phyloP scores from a whole-genome alignment of 2,329 filamentous ascomycete genomes.

The Pyrenophora graminea region DNA sequence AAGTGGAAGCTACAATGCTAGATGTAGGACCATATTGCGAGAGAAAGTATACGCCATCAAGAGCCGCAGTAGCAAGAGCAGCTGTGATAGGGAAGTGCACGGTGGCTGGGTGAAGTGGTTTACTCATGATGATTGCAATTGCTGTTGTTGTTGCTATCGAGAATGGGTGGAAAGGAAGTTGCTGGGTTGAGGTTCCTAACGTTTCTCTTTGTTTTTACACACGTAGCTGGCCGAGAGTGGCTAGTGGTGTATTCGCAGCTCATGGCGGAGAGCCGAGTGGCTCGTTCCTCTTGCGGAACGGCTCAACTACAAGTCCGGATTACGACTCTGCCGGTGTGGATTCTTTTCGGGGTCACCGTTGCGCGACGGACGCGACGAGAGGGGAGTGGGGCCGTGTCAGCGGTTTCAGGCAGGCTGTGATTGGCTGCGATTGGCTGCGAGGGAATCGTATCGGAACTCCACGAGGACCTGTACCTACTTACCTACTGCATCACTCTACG shows the following conservation, averaged over 20 bases:
- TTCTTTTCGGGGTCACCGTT: neutral
- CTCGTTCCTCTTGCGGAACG: neutral
- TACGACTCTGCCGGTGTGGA: slow-evolving; percentile 9
- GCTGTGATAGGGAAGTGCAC: slow-evolving; percentile 56
- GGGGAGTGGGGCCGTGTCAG: neutral
- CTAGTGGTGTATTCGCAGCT: neutral
- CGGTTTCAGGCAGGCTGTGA: neutral
- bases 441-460: too few relatives aligned
- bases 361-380: neutral
- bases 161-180: too few relatives aligned
- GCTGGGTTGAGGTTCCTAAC: neutral
- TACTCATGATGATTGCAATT: slow-evolving; percentile 31
- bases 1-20: slow-evolving; percentile 36
- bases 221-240: neutral
- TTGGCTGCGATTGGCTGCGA: neutral
- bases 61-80: slow-evolving; percentile 47
- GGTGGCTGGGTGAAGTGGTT: slow-evolving; percentile 52
- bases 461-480: too few relatives aligned
- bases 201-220: neutral
- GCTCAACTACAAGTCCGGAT: neutral
- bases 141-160: neutral
- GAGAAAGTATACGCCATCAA: slow-evolving; percentile 48
- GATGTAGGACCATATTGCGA: slow-evolving; percentile 41
- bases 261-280: slow-evolving; percentile 9
- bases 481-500: too few relatives aligned